These are phyloP conservation scores for Calonectria hawksworthii DNA, from an alignment of 2,329 filamentous ascomycete genomes.

Conservation along the genomic window DNA sequence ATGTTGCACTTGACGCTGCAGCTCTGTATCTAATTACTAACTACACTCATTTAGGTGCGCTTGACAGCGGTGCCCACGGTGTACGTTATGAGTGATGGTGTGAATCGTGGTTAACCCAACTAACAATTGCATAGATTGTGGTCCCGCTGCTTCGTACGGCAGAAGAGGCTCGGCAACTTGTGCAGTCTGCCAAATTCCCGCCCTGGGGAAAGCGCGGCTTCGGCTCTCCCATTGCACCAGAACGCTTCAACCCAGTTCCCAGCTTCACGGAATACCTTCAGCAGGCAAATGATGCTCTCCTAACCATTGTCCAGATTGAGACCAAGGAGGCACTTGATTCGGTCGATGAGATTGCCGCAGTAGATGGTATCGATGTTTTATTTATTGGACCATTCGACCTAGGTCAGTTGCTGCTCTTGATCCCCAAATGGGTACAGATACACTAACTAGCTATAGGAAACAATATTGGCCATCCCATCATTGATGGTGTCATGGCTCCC, in stretches of 20 bases:
- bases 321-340: slow-evolving; percentile 72
- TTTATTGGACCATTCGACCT: slow-evolving; percentile 78
- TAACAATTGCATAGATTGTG: slow-evolving; percentile 54
- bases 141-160: slow-evolving; percentile 61
- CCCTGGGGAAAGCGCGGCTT: slow-evolving; percentile 63
- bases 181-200: slow-evolving; percentile 65
- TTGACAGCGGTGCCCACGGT: slow-evolving; percentile 65
- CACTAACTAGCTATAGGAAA: slow-evolving; percentile 56
- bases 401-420: slow-evolving; percentile 50
- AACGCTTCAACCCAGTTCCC: slow-evolving; percentile 59
- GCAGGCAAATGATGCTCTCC: slow-evolving; percentile 64
- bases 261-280: slow-evolving; percentile 64
- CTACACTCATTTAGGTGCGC: slow-evolving; percentile 52
- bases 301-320: slow-evolving; percentile 79
- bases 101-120: background rate
- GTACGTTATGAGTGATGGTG: slow-evolving; percentile 50
- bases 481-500: slow-evolving; percentile 70
- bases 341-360: slow-evolving; percentile 73
- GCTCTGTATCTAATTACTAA: slow-evolving; percentile 1
- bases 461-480: slow-evolving; percentile 73
- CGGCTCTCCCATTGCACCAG: slow-evolving; percentile 62
- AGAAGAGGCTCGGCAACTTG: slow-evolving; percentile 60
- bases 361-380: slow-evolving; percentile 72
- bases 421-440: background rate
- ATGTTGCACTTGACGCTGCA: slow-evolving; percentile 4